Evolutionary conservation across 225 moss, liverwort and hornwort species (phyloP).

Genomic region (Climacium dendroides): DNA sequence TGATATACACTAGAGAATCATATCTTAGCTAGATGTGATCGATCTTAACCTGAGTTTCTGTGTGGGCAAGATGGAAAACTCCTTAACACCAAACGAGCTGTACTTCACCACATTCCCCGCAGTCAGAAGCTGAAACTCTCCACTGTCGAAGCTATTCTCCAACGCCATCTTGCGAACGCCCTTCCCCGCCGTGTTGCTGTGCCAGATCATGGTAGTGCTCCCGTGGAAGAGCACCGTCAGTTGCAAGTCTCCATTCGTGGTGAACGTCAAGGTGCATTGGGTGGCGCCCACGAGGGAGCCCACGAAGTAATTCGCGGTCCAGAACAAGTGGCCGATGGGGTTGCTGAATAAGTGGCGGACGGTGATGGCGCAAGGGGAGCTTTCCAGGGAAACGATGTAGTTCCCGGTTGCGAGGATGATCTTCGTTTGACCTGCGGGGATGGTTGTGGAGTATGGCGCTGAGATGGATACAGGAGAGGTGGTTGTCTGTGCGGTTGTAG

Average conservation of each 20-base stretch:
- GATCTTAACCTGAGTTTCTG: constrained; percentile 5
- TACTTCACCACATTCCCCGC: background rate
- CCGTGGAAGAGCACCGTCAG: background rate
- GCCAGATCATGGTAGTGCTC: background rate
- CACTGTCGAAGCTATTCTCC: constrained; percentile 12
- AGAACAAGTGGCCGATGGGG: background rate
- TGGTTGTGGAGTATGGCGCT: background rate
- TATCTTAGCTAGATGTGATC: background rate
- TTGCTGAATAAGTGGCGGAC: constrained; percentile 8
- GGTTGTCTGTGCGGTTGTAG: background rate
- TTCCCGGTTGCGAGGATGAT: background rate
- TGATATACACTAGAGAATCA: background rate
- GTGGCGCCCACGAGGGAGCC: background rate
- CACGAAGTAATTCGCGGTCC: constrained; percentile 30
- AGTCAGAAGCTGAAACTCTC: constrained; percentile 3
- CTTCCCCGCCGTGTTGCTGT: constrained; percentile 11
- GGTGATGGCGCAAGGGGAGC: constrained; percentile 19
- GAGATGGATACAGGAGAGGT: background rate
- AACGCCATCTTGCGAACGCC: constrained; percentile 2
- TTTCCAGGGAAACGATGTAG: constrained; percentile 14
- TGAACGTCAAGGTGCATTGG: constrained; percentile 11
- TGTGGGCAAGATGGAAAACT: constrained; percentile 14
- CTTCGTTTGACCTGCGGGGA: background rate
- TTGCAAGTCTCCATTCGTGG: constrained; percentile 7
- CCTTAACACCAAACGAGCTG: constrained; percentile 2